Evolutionary conservation across 2,329 filamentous ascomycete species (phyloP).

Genomic region (Colletotrichum chrysophilum): DNA sequence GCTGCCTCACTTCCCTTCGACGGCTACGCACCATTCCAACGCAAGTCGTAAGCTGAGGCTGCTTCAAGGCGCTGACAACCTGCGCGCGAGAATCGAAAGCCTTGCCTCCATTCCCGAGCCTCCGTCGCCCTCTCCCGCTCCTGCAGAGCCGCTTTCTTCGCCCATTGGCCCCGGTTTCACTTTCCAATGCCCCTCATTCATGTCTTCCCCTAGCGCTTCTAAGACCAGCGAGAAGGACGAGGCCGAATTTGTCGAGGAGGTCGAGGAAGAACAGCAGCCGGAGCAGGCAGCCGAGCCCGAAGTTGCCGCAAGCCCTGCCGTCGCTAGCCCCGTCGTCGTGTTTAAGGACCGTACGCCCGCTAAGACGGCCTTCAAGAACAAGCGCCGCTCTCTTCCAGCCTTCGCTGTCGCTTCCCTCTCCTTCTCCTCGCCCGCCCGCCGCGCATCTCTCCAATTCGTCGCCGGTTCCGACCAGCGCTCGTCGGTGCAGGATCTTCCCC

Average conservation of each 20-base stretch:
- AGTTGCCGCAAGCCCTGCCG: not conserved
- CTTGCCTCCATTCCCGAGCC: not conserved
- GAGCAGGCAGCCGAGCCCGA: not conserved
- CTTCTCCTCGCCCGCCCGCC: conserved; percentile 1
- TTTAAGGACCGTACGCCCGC: conserved; percentile 14
- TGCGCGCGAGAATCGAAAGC: not conserved
- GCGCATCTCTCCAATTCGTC: conserved; percentile 1
- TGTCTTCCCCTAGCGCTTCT: not conserved
- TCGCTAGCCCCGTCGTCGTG: not conserved
- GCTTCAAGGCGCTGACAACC: not conserved
- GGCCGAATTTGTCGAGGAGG: not conserved
- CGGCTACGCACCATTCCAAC: conserved; percentile 13
- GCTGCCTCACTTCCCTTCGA: conserved; percentile 13
- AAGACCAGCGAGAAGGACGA: not conserved
- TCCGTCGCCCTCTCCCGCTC: not conserved
- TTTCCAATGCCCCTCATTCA: conserved; percentile 1
- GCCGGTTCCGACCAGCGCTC: not conserved
- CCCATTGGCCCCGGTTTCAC: conserved; percentile 7
- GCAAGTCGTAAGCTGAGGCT: conserved; percentile 3
- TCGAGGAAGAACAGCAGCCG: not conserved
- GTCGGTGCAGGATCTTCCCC: conserved; percentile 4
- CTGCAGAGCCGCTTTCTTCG: not conserved
- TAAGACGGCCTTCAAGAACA: not conserved
- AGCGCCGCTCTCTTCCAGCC: conserved; percentile 1
- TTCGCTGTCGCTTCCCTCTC: not conserved